phyloP scores from a whole-genome alignment of 2,329 filamentous ascomycete genomes.

The Apiospora sp. region DNA sequence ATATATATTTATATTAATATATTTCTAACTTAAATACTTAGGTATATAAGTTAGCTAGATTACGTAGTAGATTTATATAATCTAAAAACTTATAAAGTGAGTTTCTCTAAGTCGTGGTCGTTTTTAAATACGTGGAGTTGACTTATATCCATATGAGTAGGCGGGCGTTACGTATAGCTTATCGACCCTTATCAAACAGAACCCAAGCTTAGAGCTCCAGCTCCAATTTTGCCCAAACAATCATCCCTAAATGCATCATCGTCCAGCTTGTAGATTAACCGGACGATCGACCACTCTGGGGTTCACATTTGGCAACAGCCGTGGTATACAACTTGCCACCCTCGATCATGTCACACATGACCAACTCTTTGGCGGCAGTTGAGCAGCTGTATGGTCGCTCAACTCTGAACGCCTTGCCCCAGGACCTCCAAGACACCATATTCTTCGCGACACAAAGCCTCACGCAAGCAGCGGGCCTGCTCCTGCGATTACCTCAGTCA shows the following conservation, averaged over 20 bases:
- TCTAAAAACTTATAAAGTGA: not conserved
- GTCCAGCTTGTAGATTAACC: not conserved
- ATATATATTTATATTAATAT: too few relatives aligned
- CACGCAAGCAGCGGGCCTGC: slow-evolving; percentile 79
- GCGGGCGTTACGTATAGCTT: not conserved
- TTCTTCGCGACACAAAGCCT: slow-evolving; percentile 76
- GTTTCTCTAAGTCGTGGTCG: not conserved
- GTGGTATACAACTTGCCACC: not conserved
- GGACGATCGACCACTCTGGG: not conserved
- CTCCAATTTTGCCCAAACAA: slow-evolving; percentile 5
- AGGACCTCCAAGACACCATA: slow-evolving; percentile 74
- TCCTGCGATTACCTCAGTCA: slow-evolving; percentile 85
- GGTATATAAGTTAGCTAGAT: not conserved
- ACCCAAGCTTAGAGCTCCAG: not conserved
- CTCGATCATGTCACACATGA: slow-evolving; percentile 64
- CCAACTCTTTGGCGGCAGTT: slow-evolving; percentile 76
- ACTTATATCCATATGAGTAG: too few relatives aligned
- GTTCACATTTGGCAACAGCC: not conserved
- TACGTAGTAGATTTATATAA: not conserved
- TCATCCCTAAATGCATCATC: not conserved
- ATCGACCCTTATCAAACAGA: slow-evolving; percentile 8
- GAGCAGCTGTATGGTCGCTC: slow-evolving; percentile 70
- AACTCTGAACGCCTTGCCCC: slow-evolving; percentile 65
- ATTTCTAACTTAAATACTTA: not conserved
- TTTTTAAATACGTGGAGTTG: too few relatives aligned